Conservation (phyloP, 768 basidiomycete genomes). For the Amyloporia xantha region DNA sequence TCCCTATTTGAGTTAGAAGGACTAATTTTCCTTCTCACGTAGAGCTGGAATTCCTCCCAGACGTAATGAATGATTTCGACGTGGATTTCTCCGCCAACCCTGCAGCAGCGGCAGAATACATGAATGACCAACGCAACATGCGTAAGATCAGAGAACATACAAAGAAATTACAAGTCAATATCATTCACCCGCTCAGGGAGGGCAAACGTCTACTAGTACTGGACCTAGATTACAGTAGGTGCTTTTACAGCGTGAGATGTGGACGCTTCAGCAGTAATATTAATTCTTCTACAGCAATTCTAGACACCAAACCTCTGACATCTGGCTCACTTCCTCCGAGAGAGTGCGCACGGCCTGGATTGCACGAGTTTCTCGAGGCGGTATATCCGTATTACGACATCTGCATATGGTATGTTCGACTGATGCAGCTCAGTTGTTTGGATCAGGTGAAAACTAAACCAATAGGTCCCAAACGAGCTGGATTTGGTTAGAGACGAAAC, state of each 20-base stretch:
- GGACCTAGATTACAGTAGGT: slow-evolving; percentile 82
- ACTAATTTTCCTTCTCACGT: not conserved
- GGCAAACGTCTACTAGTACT: slow-evolving; percentile 81
- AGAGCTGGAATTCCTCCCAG: slow-evolving; percentile 63
- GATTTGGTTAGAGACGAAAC: slow-evolving; percentile 85
- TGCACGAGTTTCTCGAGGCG: slow-evolving; percentile 79
- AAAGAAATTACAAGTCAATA: slow-evolving; percentile 52
- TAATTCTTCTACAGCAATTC: slow-evolving; percentile 45
- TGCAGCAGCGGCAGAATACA: slow-evolving; percentile 50
- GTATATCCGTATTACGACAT: slow-evolving; percentile 85
- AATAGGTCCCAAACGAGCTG: slow-evolving; percentile 78
- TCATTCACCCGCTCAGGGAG: slow-evolving; percentile 70
- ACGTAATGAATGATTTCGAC: slow-evolving; percentile 77
- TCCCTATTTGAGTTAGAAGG: not conserved
- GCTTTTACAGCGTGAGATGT: slow-evolving; percentile 1
- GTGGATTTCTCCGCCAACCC: slow-evolving; percentile 66
- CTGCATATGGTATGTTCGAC: slow-evolving; percentile 70
- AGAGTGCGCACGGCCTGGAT: slow-evolving; percentile 76
- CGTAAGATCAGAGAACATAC: slow-evolving; percentile 75
- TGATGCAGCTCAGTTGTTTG: not conserved
- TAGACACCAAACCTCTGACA: slow-evolving; percentile 83
- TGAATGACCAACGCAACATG: slow-evolving; percentile 73
- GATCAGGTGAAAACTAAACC: not conserved
- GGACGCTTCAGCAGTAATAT: not conserved
- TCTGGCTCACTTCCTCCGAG: slow-evolving; percentile 70